Evolutionary conservation across 2,329 filamentous ascomycete species (phyloP).

Genomic region (Epichloe gansuensis): DNA sequence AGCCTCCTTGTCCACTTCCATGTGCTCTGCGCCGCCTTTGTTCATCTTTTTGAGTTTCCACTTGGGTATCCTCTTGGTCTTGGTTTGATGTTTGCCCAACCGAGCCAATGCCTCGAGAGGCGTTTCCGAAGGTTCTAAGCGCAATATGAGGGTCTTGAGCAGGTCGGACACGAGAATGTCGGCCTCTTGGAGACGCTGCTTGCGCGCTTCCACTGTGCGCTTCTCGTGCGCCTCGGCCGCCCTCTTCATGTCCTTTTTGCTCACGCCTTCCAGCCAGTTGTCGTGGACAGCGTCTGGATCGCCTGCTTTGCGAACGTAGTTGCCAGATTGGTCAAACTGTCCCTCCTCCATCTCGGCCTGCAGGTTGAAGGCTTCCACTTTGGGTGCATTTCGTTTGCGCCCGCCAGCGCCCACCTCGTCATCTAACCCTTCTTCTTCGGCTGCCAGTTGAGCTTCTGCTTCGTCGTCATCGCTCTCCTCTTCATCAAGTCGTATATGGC

Average conservation of each 20-base stretch:
- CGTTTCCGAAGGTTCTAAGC: slow-evolving; percentile 71
- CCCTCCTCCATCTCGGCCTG: slow-evolving; percentile 82
- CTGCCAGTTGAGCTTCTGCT: slow-evolving; percentile 57
- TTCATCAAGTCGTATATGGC: slow-evolving; percentile 50
- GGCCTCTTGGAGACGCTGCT: slow-evolving; percentile 63
- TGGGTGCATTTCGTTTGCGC: slow-evolving; percentile 84
- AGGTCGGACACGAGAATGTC: slow-evolving; percentile 60
- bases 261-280: slow-evolving; percentile 81
- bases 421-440: slow-evolving; percentile 64
- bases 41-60: slow-evolving; percentile 60
- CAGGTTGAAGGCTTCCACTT: slow-evolving; percentile 95
- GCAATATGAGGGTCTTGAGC: slow-evolving; percentile 56
- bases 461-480: slow-evolving; percentile 48
- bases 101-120: slow-evolving; percentile 77
- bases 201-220: slow-evolving; percentile 62
- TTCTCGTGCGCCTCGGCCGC: slow-evolving; percentile 81
- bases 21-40: slow-evolving; percentile 37
- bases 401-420: slow-evolving; percentile 83
- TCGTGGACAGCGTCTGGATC: slow-evolving; percentile 89
- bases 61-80: slow-evolving; percentile 45
- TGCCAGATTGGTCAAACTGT: slow-evolving; percentile 78
- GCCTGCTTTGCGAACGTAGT: slow-evolving; percentile 76
- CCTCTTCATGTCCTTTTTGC: slow-evolving; percentile 83
- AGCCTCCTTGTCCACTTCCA: slow-evolving; percentile 52
- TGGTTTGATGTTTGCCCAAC: slow-evolving; percentile 55